phyloP scores from a whole-genome alignment of 495 filamentous ascomycete species.

The Talaromyces proteolyticus region DNA sequence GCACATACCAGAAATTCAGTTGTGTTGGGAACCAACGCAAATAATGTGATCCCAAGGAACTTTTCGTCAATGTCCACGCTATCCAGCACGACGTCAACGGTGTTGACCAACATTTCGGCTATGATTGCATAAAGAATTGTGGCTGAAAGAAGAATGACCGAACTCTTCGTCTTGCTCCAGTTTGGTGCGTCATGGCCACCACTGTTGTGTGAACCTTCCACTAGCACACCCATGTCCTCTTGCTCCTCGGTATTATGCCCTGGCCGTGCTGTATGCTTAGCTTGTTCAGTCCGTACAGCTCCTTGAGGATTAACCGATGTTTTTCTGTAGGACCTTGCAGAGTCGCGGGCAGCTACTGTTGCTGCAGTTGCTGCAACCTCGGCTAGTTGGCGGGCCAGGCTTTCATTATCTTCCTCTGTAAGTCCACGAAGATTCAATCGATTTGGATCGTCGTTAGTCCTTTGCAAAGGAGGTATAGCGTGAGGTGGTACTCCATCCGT shows the following conservation, averaged over 20 bases:
- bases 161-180: constrained; percentile 88
- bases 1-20: constrained; percentile 87
- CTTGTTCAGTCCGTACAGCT: constrained; percentile 20
- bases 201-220: constrained; percentile 30
- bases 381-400: constrained; percentile 73
- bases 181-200: constrained; percentile 97
- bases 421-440: constrained; percentile 47
- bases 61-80: constrained; percentile 93
- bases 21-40: constrained; percentile 95
- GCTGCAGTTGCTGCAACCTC: constrained; percentile 92
- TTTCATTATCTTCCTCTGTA: constrained; percentile 71
- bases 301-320: constrained; percentile 28
- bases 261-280: constrained; percentile 20
- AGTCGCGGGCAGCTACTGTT: constrained; percentile 80
- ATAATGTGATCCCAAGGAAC: constrained; percentile 95
- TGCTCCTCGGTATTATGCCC: constrained; percentile 27
- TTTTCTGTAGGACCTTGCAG: constrained; percentile 43
- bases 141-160: constrained; percentile 81
- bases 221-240: constrained; percentile 33
- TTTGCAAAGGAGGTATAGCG: constrained; percentile 56
- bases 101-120: constrained; percentile 94
- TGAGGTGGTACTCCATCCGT: constrained; percentile 46
- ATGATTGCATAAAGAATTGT: constrained; percentile 93
- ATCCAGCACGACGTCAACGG: constrained; percentile 88
- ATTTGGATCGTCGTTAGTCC: constrained; percentile 13